These are phyloP conservation scores for Tephrocybe sp. DNA, from an alignment of 768 basidiomycete genomes.

Conservation along the genomic window DNA sequence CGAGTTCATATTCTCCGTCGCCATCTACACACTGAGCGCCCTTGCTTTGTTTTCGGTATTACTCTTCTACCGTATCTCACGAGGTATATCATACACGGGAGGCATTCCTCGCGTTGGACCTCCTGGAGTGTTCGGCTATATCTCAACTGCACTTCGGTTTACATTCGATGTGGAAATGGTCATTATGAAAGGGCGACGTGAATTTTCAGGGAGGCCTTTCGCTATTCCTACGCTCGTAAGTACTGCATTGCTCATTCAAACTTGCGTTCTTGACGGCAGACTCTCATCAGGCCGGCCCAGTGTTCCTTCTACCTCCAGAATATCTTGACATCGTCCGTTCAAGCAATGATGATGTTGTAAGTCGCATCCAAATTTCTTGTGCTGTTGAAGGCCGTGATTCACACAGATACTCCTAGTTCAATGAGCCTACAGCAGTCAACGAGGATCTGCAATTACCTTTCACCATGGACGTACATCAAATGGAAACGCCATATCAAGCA, in stretches of 20 bases:
- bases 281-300: slow-evolving; percentile 26
- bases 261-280: not conserved
- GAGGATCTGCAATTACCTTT: slow-evolving; percentile 35
- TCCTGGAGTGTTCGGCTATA: slow-evolving; percentile 32
- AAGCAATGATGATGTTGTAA: slow-evolving; percentile 31
- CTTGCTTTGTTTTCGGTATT: slow-evolving; percentile 17
- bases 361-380: slow-evolving; percentile 6
- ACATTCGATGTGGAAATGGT: slow-evolving; percentile 28
- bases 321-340: slow-evolving; percentile 29
- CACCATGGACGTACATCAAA: slow-evolving; percentile 35
- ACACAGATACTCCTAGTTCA: slow-evolving; percentile 25
- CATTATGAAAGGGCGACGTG: slow-evolving; percentile 27
- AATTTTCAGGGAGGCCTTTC: slow-evolving; percentile 29
- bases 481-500: slow-evolving; percentile 33
- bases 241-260: not conserved
- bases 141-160: slow-evolving; percentile 32
- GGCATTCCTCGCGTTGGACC: slow-evolving; percentile 31
- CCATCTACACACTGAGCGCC: slow-evolving; percentile 5
- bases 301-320: slow-evolving; percentile 32
- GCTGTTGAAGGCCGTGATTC: not conserved
- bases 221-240: slow-evolving; percentile 34
- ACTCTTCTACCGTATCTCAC: slow-evolving; percentile 25
- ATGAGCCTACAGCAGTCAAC: slow-evolving; percentile 31
- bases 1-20: not conserved
- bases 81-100: slow-evolving; percentile 27